Conservation (phyloP, 2,329 filamentous ascomycete genomes). For the Neurospora crassa region DNA sequence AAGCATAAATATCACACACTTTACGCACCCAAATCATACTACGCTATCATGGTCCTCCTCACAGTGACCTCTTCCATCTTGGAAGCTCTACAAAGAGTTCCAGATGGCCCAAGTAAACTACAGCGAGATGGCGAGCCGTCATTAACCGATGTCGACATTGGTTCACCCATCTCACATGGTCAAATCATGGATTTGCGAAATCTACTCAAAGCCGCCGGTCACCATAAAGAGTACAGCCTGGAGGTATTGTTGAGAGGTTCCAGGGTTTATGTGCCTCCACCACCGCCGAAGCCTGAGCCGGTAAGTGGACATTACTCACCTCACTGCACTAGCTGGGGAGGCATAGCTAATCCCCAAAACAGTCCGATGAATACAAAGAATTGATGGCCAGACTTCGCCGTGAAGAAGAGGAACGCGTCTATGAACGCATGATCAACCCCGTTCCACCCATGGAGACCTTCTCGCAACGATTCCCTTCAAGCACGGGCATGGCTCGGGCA, state of each 20-base stretch:
- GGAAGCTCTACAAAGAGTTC: slow-evolving; percentile 40
- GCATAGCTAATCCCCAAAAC: slow-evolving; percentile 4
- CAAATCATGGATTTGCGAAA: slow-evolving; percentile 58
- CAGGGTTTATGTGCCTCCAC: slow-evolving; percentile 67
- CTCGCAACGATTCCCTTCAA: slow-evolving; percentile 43
- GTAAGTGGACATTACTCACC: slow-evolving; percentile 30
- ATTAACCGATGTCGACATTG: slow-evolving; percentile 40
- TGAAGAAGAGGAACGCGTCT: slow-evolving; percentile 72
- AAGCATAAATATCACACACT: background rate
- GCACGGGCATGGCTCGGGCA: slow-evolving; percentile 36
- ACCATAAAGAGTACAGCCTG: slow-evolving; percentile 38
- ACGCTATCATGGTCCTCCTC: slow-evolving; percentile 57
- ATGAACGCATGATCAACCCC: slow-evolving; percentile 70
- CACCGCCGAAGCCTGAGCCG: slow-evolving; percentile 66
- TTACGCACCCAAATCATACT: background rate
- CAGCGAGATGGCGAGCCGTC: slow-evolving; percentile 31
- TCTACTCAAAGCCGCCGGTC: slow-evolving; percentile 28
- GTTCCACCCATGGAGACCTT: slow-evolving; percentile 46
- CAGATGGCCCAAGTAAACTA: slow-evolving; percentile 1
- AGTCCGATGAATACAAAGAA: slow-evolving; percentile 76
- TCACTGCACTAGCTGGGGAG: slow-evolving; percentile 1
- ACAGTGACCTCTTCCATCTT: slow-evolving; percentile 64
- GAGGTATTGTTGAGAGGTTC: slow-evolving; percentile 65
- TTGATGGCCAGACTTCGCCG: slow-evolving; percentile 78
- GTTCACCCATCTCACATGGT: slow-evolving; percentile 61